Conservation (phyloP, 768 basidiomycete genomes). For the Rhizopogon rudus region DNA sequence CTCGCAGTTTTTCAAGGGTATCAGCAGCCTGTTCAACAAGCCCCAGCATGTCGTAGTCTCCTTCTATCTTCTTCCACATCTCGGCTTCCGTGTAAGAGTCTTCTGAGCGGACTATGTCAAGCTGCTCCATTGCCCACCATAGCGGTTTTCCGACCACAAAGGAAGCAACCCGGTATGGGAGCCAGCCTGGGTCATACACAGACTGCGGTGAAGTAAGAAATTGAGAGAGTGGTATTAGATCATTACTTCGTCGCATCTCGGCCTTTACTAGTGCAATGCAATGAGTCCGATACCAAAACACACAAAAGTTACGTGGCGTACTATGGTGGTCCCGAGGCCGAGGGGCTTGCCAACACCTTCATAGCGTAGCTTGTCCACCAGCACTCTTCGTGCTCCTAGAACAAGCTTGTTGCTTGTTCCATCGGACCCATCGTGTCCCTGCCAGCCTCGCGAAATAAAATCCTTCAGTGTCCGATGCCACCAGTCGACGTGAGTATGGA, state of each 20-base stretch:
- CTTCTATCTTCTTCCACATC: slow-evolving; percentile 56
- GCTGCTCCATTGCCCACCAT: slow-evolving; percentile 83
- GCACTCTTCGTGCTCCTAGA: slow-evolving; percentile 45
- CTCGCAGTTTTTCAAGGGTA: slow-evolving; percentile 37
- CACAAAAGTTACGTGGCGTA: slow-evolving; percentile 34
- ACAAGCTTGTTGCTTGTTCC: slow-evolving; percentile 46
- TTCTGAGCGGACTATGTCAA: slow-evolving; percentile 63
- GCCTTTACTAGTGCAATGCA: slow-evolving; percentile 54
- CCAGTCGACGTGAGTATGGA: slow-evolving; percentile 79
- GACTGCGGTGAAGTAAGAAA: slow-evolving; percentile 56
- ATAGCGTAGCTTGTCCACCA: slow-evolving; percentile 58
- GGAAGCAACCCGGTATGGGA: slow-evolving; percentile 65
- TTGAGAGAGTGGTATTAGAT: slow-evolving; percentile 43
- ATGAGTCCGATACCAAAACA: slow-evolving; percentile 16
- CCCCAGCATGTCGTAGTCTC: slow-evolving; percentile 66
- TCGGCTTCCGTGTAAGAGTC: slow-evolving; percentile 43
- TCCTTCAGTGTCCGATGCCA: slow-evolving; percentile 70
- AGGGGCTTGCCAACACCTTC: slow-evolving; percentile 75
- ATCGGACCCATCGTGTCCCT: slow-evolving; percentile 19
- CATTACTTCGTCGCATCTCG: slow-evolving; percentile 48
- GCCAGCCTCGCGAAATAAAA: slow-evolving; percentile 54
- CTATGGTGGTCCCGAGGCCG: slow-evolving; percentile 65
- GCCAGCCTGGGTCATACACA: slow-evolving; percentile 64
- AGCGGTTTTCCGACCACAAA: slow-evolving; percentile 73
- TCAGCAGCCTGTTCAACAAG: slow-evolving; percentile 66